Base-by-base conservation (phyloP, 164 flowering plant species). In the Vitis amurensis region DNA sequence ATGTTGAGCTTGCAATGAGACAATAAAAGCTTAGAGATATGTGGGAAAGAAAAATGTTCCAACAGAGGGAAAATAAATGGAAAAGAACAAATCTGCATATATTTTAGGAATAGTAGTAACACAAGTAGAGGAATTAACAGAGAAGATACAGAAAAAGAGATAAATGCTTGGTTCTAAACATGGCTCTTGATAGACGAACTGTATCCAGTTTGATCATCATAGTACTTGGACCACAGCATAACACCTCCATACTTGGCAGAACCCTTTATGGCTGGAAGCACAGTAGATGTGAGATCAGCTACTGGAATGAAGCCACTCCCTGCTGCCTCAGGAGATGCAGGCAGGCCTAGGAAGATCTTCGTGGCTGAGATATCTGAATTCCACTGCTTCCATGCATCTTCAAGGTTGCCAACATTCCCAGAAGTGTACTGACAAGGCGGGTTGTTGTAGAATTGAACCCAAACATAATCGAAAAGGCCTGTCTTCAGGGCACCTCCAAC, bases 231-330 rank as follows among this genome's bases (percentile, higher is more conserved):
- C 83, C 82, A 78, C 61, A 78, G 66, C 84, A 80, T 83, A 1
- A 80, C 82, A 4, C 79, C 79, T 23, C 79, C 84, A 78, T 78
- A 81, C 55, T 81, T 75, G 14, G 59, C 1, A 29, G 81, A 73
- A n/a, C 68, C 69, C 61, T 77, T 77, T 1, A 78, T 68, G 16
- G 63, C 71, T 4, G 79, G 84, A 52, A 81, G 76, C 13, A 81
- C 76, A 12, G 27, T 37, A 0, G 77, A 75, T 2, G 48, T 70
- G 50, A 80, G 58, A 64, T 61, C 84, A 50, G 16, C 5, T 1
- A 61, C 74, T 1, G 79, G 80, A 64, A 77, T 77, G 63, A 71
- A 80, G 1, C 83, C 83, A 57, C 81, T 77, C 12, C 81, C 81
- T 0, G 19, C 81, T 3, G 83, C 83, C 1, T 64, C 61, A 7